Base-by-base conservation (phyloP, 2,329 filamentous ascomycete species). In the Cladosporium sp. region DNA sequence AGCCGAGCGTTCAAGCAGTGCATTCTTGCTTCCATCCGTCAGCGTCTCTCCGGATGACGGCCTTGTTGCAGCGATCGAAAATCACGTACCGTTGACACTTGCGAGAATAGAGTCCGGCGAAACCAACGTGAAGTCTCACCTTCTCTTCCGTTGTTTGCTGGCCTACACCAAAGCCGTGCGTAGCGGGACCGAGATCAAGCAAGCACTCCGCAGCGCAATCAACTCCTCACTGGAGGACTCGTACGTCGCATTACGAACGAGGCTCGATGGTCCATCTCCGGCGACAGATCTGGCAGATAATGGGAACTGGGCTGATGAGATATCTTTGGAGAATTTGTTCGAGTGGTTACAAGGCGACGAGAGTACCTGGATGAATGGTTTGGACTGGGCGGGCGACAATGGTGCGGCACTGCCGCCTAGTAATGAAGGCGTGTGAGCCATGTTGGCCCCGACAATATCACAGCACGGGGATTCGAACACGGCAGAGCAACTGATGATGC, bases 291-390 rank as follows among this genome's bases (percentile, higher is more conserved):
- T 36, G 18, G 51, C 24, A 10, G 51, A 57, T 10, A 47, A 57
- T 34, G 28, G 51, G n/a, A 34, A 36, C 34, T 64, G 51, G 49
- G 61, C 32, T 2, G 51, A 64, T 36, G 61, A 64, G 18, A 24
- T 57, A 2, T 57, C 51, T 2, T 21, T 64, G 51, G 61, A 64
- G 61, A 64, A 64, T 36, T 36, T 55, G 51, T 47, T 64, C 26
- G 26, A 54, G 18, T 64, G 61, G 61, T 11, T 64, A 36, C 61
- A 64, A 18, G 36, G 36, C 8, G 61, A 64, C 21, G 49, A 57
- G 2, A 38, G 49, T 28, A 28, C 38, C 12, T 64, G 61, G 61
- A 41, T 64, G 51, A 64, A 57, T 57, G 61, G 61, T 8, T 24
- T 64, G 15, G 61, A 64, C 24, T 64, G 61, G 61, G 15, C 49